phyloP scores from a whole-genome alignment of 306 rosid species.

The Inga leiocalycina region DNA sequence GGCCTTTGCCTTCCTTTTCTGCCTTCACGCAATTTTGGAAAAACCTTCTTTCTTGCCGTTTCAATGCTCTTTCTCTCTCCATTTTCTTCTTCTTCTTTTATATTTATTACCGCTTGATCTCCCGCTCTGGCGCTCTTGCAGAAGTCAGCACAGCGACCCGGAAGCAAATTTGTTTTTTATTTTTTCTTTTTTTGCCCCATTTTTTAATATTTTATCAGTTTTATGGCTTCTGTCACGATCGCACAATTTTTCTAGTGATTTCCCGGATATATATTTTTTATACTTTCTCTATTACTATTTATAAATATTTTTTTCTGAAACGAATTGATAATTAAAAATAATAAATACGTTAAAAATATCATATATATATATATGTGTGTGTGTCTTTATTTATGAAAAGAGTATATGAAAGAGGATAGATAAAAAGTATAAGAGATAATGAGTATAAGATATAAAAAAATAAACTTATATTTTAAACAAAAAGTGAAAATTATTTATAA shows the following conservation, averaged over 20 bases:
- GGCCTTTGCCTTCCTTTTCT: constrained; percentile 7
- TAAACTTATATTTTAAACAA: no score
- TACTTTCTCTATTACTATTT: background rate
- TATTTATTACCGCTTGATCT: background rate
- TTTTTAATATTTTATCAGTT: background rate
- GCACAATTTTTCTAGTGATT: background rate
- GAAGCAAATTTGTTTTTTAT: background rate
- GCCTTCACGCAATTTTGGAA: constrained; percentile 8
- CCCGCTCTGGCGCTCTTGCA: background rate
- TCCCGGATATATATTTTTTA: background rate
- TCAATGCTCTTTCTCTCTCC: constrained; percentile 11
- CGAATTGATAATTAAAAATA: no score
- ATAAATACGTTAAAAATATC: no score
- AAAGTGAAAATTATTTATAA: no score
- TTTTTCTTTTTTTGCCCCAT: background rate
- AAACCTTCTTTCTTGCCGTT: constrained; percentile 2
- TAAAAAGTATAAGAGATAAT: no score
- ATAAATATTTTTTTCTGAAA: no score
- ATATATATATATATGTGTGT: no score
- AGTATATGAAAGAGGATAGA: no score
- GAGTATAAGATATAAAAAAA: no score
- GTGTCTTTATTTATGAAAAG: no score
- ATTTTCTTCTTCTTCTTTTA: no score
- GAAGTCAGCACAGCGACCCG: background rate
- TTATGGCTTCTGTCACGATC: background rate